A percentile compares a stretch with the other conserved stretches of the same genome.
Evolutionary conservation across 768 basidiomycete genomes (phyloP).

Genomic region (Hypholoma sublateritium): DNA sequence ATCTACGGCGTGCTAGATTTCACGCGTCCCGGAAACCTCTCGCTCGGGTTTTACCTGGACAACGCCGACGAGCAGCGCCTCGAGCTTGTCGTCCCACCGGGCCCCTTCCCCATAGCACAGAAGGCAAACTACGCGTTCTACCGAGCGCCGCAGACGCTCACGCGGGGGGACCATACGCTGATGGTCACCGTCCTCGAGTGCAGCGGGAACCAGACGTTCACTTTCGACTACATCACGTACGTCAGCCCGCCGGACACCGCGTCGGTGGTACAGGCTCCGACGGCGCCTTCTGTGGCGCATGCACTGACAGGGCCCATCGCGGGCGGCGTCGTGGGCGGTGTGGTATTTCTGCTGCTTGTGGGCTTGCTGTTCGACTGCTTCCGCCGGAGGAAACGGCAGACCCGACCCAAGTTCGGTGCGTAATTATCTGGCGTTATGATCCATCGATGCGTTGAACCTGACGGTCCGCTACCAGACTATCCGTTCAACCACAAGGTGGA

Average conservation of each 20-base stretch:
- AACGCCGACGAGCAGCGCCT: not conserved
- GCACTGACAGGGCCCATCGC: not conserved
- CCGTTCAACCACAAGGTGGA: not conserved
- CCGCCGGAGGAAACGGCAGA: not conserved
- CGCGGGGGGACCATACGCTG: not conserved
- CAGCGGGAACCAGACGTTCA: not conserved
- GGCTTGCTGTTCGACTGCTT: not conserved
- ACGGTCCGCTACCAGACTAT: not conserved
- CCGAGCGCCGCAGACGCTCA: not conserved
- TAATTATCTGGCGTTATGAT: not conserved
- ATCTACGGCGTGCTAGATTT: not conserved
- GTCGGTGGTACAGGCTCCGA: not conserved
- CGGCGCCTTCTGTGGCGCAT: not conserved
- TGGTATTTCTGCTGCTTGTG: not conserved
- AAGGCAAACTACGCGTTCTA: not conserved
- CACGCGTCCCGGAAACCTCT: not conserved
- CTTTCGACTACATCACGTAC: not conserved
- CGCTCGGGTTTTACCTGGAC: not conserved
- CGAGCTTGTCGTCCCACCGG: not conserved
- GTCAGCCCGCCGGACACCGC: not conserved
- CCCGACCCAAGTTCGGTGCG: not conserved
- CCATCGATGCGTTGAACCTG: not conserved
- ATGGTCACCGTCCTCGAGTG: not conserved
- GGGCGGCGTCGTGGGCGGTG: not conserved
- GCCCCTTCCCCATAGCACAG: not conserved